These are phyloP conservation scores for Aspergillus bombycis DNA, from an alignment of 2,329 filamentous ascomycete genomes.

Conservation along the genomic window DNA sequence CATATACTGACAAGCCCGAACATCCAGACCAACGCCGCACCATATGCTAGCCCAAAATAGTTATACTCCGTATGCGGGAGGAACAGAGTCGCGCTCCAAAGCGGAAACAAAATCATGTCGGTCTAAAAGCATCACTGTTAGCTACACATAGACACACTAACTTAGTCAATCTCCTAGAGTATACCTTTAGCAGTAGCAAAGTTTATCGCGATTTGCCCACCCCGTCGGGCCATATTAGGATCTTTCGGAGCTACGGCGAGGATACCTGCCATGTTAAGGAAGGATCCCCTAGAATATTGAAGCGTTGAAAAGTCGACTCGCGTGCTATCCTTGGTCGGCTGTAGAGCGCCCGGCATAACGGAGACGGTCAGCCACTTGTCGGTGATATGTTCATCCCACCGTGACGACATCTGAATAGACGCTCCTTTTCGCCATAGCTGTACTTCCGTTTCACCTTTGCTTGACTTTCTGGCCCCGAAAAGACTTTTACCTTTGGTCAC, in stretches of 20 bases:
- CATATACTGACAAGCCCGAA: not conserved
- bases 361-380: slow-evolving; percentile 35
- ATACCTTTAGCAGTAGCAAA: slow-evolving; percentile 30
- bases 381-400: slow-evolving; percentile 31
- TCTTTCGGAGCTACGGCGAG: slow-evolving; percentile 29
- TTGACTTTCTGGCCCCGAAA: slow-evolving; percentile 27
- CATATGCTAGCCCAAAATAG: not conserved
- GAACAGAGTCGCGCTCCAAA: slow-evolving; percentile 6
- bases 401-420: slow-evolving; percentile 26
- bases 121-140: slow-evolving; percentile 16
- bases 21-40: not conserved
- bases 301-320: slow-evolving; percentile 24
- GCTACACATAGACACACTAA: too few species aligned
- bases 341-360: slow-evolving; percentile 18
- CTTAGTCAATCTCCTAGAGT: not conserved
- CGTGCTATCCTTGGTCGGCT: slow-evolving; percentile 25
- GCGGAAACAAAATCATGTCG: slow-evolving; percentile 23
- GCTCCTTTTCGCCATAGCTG: slow-evolving; percentile 35
- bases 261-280: slow-evolving; percentile 34
- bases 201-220: slow-evolving; percentile 29
- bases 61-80: not conserved
- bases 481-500: slow-evolving; percentile 28
- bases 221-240: slow-evolving; percentile 17
- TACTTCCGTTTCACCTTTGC: slow-evolving; percentile 31
- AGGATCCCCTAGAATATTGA: slow-evolving; percentile 27